Conservation (phyloP, 208 protist species). For the Trypanosoma theileri region DNA sequence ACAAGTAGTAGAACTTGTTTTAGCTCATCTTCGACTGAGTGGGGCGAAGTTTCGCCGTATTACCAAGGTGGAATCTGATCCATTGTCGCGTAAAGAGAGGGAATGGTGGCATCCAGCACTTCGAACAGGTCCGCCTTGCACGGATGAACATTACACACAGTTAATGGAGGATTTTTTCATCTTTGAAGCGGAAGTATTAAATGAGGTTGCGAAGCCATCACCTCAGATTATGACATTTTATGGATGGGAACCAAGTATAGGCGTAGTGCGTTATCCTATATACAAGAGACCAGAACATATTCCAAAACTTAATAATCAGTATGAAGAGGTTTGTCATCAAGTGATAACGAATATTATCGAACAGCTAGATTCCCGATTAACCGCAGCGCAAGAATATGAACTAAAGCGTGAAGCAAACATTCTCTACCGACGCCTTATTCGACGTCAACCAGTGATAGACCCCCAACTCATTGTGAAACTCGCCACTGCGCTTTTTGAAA, state of each 20-base stretch:
- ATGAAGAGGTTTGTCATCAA: conserved; percentile 37
- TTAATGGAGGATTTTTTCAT: conserved; percentile 53
- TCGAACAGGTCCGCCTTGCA: conserved; percentile 52
- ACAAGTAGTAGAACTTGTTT: conserved; percentile 43
- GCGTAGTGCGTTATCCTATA: conserved; percentile 35
- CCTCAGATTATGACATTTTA: conserved; percentile 36
- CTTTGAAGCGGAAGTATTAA: conserved; percentile 38
- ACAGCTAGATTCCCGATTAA: conserved; percentile 25
- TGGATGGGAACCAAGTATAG: conserved; percentile 29
- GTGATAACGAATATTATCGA: conserved; percentile 41
- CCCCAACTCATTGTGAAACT: conserved; percentile 41
- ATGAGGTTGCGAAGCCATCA: conserved; percentile 42
- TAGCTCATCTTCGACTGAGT: conserved; percentile 69
- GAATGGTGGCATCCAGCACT: conserved; percentile 58
- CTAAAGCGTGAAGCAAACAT: conserved; percentile 46
- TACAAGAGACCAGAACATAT: conserved; percentile 36
- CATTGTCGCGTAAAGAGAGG: neutral
- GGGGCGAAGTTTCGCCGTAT: conserved; percentile 35
- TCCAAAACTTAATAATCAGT: conserved; percentile 39
- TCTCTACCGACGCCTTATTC: conserved; percentile 51
- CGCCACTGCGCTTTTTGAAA: conserved; percentile 42
- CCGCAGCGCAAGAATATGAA: conserved; percentile 17
- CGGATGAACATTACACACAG: conserved; percentile 63
- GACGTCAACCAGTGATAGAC: conserved; percentile 56
- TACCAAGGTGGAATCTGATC: neutral